These are phyloP conservation scores for Russula griseocarnosa DNA, from an alignment of 768 basidiomycete species.

Conservation along the genomic window DNA sequence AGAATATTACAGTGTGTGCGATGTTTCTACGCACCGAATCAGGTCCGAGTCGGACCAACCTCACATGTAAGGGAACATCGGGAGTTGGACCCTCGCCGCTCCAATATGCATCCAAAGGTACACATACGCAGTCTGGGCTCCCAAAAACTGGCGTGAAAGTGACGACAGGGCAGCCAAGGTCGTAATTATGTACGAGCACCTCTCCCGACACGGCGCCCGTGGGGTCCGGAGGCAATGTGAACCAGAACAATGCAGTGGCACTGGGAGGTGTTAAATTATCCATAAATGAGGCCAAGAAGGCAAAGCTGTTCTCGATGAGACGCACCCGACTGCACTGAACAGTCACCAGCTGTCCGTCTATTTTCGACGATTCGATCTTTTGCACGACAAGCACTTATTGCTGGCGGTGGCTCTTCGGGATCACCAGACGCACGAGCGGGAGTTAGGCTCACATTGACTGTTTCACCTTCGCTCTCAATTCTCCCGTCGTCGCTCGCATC, in stretches of 20 bases:
- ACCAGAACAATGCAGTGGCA: constrained; percentile 62
- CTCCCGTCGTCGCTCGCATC: constrained; percentile 32
- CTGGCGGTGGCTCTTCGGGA: constrained; percentile 4
- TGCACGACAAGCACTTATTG: constrained; percentile 17
- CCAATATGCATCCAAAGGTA: constrained; percentile 49
- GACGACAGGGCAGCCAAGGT: constrained; percentile 57
- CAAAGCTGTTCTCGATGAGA: constrained; percentile 1
- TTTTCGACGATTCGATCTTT: constrained; percentile 35
- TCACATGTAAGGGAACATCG: background rate
- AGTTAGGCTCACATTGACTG: background rate
- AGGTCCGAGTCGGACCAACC: constrained; percentile 25
- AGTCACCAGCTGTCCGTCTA: constrained; percentile 43
- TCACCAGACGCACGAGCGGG: background rate
- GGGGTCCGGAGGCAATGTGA: constrained; percentile 32
- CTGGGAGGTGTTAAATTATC: constrained; percentile 38
- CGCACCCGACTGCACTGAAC: constrained; percentile 74
- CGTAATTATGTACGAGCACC: constrained; percentile 34
- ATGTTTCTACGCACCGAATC: constrained; percentile 39
- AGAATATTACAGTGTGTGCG: background rate
- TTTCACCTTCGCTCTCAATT: constrained; percentile 35
- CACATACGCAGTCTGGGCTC: constrained; percentile 41
- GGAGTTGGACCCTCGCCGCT: constrained; percentile 12
- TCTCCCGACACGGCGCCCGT: background rate
- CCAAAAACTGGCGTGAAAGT: constrained; percentile 46
- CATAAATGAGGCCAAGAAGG: background rate